Conservation (phyloP, 345 rosid species). For the Dimocarpus longan region DNA sequence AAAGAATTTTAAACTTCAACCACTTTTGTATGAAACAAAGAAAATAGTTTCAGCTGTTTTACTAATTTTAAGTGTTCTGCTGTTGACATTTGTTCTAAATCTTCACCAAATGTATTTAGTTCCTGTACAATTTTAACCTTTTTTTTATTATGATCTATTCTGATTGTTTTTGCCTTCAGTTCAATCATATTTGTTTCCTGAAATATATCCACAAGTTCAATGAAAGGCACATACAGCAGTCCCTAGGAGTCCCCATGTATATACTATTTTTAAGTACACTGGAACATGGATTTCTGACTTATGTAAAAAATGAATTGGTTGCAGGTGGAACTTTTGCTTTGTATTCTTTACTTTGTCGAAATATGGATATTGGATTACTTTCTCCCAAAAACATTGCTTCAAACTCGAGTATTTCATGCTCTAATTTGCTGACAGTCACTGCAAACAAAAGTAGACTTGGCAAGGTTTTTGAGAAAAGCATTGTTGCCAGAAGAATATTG, state of each 20-base stretch:
- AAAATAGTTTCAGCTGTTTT: neutral
- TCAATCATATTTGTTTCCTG: constrained; percentile 1
- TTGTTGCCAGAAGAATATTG: constrained; percentile 55
- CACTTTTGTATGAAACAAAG: neutral
- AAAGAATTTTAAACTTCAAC: neutral
- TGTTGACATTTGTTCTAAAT: neutral
- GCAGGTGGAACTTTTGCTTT: constrained; percentile 92
- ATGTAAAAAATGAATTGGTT: constrained; percentile 15
- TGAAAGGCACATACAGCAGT: neutral
- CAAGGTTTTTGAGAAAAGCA: constrained; percentile 57
- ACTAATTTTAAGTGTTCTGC: neutral
- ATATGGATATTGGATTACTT: constrained; percentile 56
- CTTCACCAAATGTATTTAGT: neutral
- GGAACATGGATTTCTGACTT: constrained; percentile 11
- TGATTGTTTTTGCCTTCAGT: neutral
- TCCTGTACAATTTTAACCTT: neutral
- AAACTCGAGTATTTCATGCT: constrained; percentile 18
- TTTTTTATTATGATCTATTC: neutral
- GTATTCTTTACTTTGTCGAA: constrained; percentile 81
- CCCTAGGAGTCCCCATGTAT: neutral
- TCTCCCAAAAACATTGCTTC: constrained; percentile 38
- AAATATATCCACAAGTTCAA: neutral
- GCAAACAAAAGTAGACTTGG: constrained; percentile 48
- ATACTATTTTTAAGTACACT: neutral
- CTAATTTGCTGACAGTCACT: constrained; percentile 25